Evolutionary conservation across 495 filamentous ascomycete species (phyloP).

Genomic region (Elasticomyces elasticus): DNA sequence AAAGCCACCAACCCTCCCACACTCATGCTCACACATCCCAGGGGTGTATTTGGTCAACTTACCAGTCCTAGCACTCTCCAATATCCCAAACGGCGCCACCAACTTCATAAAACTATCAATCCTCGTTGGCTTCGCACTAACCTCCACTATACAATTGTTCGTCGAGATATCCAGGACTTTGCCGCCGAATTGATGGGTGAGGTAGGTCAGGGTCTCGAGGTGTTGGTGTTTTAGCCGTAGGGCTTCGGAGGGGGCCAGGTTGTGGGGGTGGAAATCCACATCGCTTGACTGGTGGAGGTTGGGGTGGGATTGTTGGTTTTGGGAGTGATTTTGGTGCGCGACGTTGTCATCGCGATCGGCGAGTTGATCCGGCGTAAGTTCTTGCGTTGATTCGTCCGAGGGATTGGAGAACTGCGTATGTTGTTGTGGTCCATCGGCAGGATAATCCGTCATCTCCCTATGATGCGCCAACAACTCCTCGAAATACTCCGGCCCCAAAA

Average conservation of each 20-base stretch:
- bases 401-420: no score
- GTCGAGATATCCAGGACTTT: conserved; percentile 97
- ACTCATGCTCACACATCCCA: no score
- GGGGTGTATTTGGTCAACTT: no score
- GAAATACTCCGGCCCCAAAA: conserved; percentile 92
- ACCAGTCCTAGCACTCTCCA: conserved; percentile 83
- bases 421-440: no score
- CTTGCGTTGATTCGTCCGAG: conserved; percentile 21
- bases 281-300: background rate
- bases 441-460: conserved; percentile 52
- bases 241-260: conserved; percentile 74
- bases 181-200: conserved; percentile 94
- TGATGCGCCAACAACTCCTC: conserved; percentile 93
- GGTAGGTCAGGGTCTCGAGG: conserved; percentile 82
- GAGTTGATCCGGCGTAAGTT: conserved; percentile 29
- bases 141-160: conserved; percentile 94
- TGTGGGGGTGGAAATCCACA: conserved; percentile 67
- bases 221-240: conserved; percentile 95
- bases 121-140: conserved; percentile 84
- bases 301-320: conserved; percentile 23
- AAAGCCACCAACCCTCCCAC: no score
- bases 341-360: conserved; percentile 27
- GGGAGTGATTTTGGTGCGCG: background rate
- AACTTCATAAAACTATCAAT: conserved; percentile 98
- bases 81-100: conserved; percentile 87